Base-by-base conservation (phyloP, 139 green algal genomes). In the Deuterostichococcus epilithicus region DNA sequence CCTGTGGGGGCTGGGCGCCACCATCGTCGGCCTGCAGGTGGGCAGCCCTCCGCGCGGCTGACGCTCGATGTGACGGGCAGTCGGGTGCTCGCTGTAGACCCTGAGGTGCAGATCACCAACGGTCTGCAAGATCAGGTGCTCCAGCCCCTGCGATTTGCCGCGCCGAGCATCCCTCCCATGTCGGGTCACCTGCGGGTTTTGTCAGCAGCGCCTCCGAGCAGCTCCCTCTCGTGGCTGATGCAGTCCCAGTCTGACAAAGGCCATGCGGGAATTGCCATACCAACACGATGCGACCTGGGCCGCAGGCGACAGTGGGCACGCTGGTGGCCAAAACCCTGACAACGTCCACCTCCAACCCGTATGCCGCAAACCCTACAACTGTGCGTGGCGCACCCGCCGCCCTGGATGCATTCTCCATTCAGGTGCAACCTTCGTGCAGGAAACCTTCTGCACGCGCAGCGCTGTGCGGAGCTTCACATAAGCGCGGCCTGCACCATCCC, bases 261-360 rank as follows among this genome's bases (percentile, higher is more conserved):
- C n/a, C n/a, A n/a, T n/a, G n/a, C n/a, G n/a, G n/a, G n/a, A n/a
- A n/a, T n/a, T n/a, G n/a, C n/a, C n/a, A n/a, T n/a, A n/a, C n/a
- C n/a, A n/a, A n/a, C n/a, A n/a, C n/a, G n/a, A n/a, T n/a, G n/a
- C n/a, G n/a, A n/a, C n/a, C 22, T 34, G 70, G 47, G 4, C 39
- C 69, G 73, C 73, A 82, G 78, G 77, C 84, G 4, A 83, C 80
- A 69, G 83, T 92, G 38, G 90, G 90, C 22, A 80, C 88, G 8
- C 87, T 98, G 63, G 92, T 98, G 42, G 91, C 85, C 76, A 98
- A 98, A 87, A 94, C 91, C 4, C 88, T 98, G 36, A 85, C 90
- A 22, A 83, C 80, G 36, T 83, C 89, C 38, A 82, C 86, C 30
- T 81, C 82, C 10, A 84, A 82, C 32, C 83, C 84, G 2, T 92